Conservation (phyloP, 208 protist genomes). For the Trypanosoma avium region DNA sequence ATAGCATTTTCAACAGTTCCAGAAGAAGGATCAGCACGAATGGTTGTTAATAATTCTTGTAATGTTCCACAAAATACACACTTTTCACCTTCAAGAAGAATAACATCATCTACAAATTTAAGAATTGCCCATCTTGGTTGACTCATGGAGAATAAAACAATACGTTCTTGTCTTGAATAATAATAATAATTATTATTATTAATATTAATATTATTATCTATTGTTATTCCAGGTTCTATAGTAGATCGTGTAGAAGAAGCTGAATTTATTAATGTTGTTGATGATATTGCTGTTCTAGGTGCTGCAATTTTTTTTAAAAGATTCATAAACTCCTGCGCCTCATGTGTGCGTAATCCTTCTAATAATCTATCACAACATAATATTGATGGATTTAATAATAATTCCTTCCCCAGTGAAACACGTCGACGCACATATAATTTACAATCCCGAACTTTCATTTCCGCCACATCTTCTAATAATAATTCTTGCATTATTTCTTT, state of each 20-base stretch:
- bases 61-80: constrained; percentile 47
- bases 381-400: constrained; percentile 57
- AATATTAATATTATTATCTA: no score
- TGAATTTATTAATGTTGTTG: neutral
- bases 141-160: constrained; percentile 39
- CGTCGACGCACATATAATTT: constrained; percentile 48
- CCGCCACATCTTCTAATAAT: constrained; percentile 27
- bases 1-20: constrained; percentile 11
- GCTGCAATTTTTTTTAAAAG: constrained; percentile 45
- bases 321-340: constrained; percentile 54
- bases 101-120: constrained; percentile 62
- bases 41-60: constrained; percentile 32
- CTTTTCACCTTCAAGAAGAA: constrained; percentile 41
- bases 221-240: no score
- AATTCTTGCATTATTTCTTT: constrained; percentile 44
- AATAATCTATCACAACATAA: constrained; percentile 53
- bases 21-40: constrained; percentile 21
- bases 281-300: neutral
- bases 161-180: neutral
- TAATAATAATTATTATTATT: no score
- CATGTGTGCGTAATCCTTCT: constrained; percentile 55
- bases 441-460: constrained; percentile 37
- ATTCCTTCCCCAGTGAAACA: constrained; percentile 50
- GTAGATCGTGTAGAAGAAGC: neutral
- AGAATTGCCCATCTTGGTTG: constrained; percentile 68